phyloP scores from a whole-genome alignment of 495 filamentous ascomycete species.

The Xylaria castorea region DNA sequence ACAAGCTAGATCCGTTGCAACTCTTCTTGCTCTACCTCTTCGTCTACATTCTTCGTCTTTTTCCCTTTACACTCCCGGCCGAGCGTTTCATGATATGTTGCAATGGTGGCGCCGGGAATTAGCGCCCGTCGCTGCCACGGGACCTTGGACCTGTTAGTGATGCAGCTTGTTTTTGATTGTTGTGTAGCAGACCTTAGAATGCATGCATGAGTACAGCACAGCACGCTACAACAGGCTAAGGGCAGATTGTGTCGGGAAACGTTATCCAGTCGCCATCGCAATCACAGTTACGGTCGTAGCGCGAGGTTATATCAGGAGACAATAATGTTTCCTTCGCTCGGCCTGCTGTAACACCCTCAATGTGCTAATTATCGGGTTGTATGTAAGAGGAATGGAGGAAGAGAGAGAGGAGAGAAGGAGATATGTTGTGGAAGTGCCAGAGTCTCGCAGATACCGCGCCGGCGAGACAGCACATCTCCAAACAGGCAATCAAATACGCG shows the following conservation, averaged over 20 bases:
- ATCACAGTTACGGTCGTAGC: slow-evolving; percentile 15
- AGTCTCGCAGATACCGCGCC: slow-evolving; percentile 19
- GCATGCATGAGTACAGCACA: slow-evolving; percentile 14
- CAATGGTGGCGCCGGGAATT: slow-evolving; percentile 24
- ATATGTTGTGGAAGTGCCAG: slow-evolving; percentile 14
- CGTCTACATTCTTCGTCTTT: background rate
- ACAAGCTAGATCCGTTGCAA: background rate
- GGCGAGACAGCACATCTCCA: slow-evolving; percentile 17
- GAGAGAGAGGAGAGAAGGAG: background rate
- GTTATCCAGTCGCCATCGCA: slow-evolving; percentile 15
- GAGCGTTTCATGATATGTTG: slow-evolving; percentile 9
- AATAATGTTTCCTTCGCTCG: background rate
- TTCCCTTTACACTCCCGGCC: background rate
- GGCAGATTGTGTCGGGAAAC: background rate
- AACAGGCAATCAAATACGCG: slow-evolving; percentile 28
- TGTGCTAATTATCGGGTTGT: background rate
- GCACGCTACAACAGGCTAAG: background rate
- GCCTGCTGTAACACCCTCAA: background rate
- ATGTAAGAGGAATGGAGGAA: background rate
- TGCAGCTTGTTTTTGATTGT: slow-evolving; percentile 13
- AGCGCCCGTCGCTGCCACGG: slow-evolving; percentile 17
- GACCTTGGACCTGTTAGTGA: slow-evolving; percentile 17
- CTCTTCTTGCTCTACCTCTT: background rate
- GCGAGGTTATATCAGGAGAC: slow-evolving; percentile 3
- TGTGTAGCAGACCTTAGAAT: slow-evolving; percentile 16